Percentiles rank a stretch among this genome's conserved stretches.
Evolutionary conservation across 163 green algal species (phyloP).

Genomic region (Prototheca cutis): DNA sequence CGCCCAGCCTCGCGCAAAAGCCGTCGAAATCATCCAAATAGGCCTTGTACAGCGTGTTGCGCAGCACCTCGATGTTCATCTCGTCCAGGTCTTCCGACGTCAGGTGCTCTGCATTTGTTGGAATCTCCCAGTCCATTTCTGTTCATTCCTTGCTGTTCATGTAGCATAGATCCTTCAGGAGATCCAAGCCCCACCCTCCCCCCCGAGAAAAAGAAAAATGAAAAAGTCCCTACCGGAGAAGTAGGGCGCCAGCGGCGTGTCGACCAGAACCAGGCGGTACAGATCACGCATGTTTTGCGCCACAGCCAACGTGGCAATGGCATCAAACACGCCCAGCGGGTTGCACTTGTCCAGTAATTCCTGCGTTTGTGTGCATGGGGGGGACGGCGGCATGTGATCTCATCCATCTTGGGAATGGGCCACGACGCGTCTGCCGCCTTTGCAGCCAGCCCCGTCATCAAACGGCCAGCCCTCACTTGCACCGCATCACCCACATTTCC

Average conservation of each 20-base stretch:
- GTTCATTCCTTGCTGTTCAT: too few relatives aligned
- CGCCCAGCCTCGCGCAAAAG: slow-evolving; percentile 71
- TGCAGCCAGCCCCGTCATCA: too few relatives aligned
- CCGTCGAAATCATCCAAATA: slow-evolving; percentile 86
- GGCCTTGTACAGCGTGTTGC: slow-evolving; percentile 93
- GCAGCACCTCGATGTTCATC: slow-evolving; percentile 98
- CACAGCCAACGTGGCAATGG: slow-evolving; percentile 78
- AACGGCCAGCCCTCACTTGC: too few relatives aligned
- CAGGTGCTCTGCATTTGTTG: slow-evolving; percentile 25
- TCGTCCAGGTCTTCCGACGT: slow-evolving; percentile 87
- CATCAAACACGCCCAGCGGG: slow-evolving; percentile 95
- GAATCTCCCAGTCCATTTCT: too few relatives aligned
- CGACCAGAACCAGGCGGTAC: slow-evolving; percentile 83
- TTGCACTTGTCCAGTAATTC: slow-evolving; percentile 97
- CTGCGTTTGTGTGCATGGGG: slow-evolving; percentile 27
- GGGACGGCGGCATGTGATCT: too few relatives aligned
- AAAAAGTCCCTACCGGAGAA: slow-evolving; percentile 65
- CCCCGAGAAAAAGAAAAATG: neutral
- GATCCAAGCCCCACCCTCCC: neutral
- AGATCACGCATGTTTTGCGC: slow-evolving; percentile 91
- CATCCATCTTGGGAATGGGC: too few relatives aligned
- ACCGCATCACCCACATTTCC: too few relatives aligned
- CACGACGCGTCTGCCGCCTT: too few relatives aligned
- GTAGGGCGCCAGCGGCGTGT: slow-evolving; percentile 95
- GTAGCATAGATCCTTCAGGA: neutral